Evolutionary conservation across 2,329 filamentous ascomycete species (phyloP).

Genomic region (Raffaelea arxii): DNA sequence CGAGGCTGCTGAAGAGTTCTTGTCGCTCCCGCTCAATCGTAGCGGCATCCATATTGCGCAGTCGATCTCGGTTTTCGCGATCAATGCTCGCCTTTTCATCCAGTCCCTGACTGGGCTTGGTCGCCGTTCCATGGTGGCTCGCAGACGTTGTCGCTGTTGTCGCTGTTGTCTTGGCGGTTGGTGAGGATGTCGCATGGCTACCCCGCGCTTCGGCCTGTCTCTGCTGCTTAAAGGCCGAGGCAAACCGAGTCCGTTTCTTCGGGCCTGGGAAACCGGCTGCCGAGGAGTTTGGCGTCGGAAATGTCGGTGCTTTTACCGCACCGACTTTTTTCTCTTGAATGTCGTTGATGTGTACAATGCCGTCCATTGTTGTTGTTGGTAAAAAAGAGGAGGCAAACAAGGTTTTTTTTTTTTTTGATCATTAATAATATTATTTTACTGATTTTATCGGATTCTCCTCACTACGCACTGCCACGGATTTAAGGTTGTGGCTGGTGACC

Average conservation of each 20-base stretch:
- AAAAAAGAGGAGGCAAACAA: not conserved
- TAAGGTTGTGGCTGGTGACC: conserved; percentile 10
- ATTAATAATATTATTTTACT: too few species aligned
- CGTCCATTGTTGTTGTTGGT: conserved; percentile 19
- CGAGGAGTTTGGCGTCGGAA: conserved; percentile 47
- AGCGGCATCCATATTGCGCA: conserved; percentile 68
- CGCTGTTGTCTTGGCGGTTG: conserved; percentile 1
- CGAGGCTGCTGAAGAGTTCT: conserved; percentile 71
- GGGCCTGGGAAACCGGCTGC: conserved; percentile 78
- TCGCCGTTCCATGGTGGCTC: conserved; percentile 15
- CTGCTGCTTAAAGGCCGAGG: conserved; percentile 72
- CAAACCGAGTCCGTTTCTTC: conserved; percentile 59
- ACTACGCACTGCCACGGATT: conserved; percentile 7
- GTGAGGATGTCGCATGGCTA: too few species aligned
- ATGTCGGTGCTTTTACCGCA: conserved; percentile 50
- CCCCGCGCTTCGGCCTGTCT: too few species aligned
- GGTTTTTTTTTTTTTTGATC: not conserved
- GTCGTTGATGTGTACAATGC: conserved; percentile 56
- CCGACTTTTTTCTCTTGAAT: conserved; percentile 64
- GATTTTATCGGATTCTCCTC: too few species aligned
- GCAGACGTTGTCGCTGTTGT: not conserved
- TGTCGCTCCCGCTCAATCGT: conserved; percentile 74
- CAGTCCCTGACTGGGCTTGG: too few species aligned
- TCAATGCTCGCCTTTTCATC: conserved; percentile 67
- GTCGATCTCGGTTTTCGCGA: conserved; percentile 64